Base-by-base conservation (phyloP, 495 filamentous ascomycete genomes). In the Aspergillus ostianus region DNA sequence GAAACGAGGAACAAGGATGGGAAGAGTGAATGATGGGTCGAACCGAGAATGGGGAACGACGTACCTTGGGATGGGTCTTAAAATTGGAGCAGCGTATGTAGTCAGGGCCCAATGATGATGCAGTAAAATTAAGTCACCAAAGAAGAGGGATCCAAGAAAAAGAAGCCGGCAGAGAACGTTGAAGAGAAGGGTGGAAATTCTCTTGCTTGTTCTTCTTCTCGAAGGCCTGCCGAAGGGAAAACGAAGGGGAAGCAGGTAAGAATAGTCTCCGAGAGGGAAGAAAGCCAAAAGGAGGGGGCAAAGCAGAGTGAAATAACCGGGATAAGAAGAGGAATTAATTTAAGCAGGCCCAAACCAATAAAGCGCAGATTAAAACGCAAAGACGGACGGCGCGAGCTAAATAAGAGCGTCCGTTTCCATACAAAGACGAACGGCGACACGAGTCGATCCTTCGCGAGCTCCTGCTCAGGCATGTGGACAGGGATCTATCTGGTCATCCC, bases 271-370 rank as follows among this genome's bases (percentile, higher is more conserved):
- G 29, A 47, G 12, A 47, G 29, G 41, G 23, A 51, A 23, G 23
- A 51, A 27, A 27, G 26, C 47, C 21, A 56, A 12, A 53, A 53
- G 55, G 61, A 53, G 44, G 21, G 55, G 13, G 27, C 56, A 20
- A 30, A 49, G 60, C 47, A 57, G 49, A 41, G 23, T 41, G 41
- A 32, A 27, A 41, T 30, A 18, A 45, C 26, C 9, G 23, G 12
- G 44, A 47, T 56, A 32, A 6, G 30, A 32, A 32, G 6, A 32
- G 10, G 30, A 32, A 32, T 32, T 12, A 32, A 32, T 1, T 18
- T 12, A 46, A 46, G 44, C 23, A 26, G 23, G 23, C 23, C 23
- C 23, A 26, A 49, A 21, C 6, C 47, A 20, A 49, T 13, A 26
- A 49, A 20, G 23, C 23, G 23, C 23, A 26, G 47, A 20, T 6